These are phyloP conservation scores for Cryphonectria carpinicola DNA, from an alignment of 2,329 filamentous ascomycete genomes.

Conservation along the genomic window DNA sequence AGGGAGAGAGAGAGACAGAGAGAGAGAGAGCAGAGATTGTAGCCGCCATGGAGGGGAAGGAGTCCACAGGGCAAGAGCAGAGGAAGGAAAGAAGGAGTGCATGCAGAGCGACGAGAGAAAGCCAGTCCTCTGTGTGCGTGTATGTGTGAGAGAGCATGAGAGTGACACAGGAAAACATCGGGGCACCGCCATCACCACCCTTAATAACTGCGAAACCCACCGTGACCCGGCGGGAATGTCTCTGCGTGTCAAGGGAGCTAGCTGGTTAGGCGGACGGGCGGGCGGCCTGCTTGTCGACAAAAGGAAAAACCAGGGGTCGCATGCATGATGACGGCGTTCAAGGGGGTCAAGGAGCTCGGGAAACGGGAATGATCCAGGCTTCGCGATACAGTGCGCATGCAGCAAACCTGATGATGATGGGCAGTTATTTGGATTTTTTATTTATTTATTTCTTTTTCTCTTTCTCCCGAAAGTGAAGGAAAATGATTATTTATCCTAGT, in stretches of 20 bases:
- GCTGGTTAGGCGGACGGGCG: neutral
- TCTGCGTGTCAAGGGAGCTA: conserved; percentile 3
- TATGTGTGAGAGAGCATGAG: neutral
- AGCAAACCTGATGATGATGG: conserved; percentile 10
- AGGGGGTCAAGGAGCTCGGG: conserved; percentile 14
- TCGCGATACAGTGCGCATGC: conserved; percentile 16
- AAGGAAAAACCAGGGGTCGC: conserved; percentile 4
- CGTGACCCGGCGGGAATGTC: neutral
- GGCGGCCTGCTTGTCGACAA: neutral
- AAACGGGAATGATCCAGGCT: conserved; percentile 10
- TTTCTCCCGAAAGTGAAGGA: neutral
- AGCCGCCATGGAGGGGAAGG: neutral
- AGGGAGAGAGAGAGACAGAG: neutral
- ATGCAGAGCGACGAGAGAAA: neutral
- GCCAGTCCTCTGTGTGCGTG: neutral
- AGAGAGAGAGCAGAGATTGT: neutral
- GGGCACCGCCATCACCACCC: neutral
- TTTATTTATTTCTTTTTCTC: neutral
- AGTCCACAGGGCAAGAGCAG: neutral
- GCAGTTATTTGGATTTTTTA: conserved; percentile 7
- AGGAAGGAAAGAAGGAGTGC: neutral
- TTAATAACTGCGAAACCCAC: neutral
- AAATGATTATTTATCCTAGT: conserved; percentile 25
- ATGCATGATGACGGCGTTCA: conserved; percentile 31
- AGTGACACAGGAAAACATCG: neutral